Evolutionary conservation across 768 basidiomycete genomes (phyloP), one percentile per base, ranked within the genome.

Genomic region (Boletus coccyginus): DNA sequence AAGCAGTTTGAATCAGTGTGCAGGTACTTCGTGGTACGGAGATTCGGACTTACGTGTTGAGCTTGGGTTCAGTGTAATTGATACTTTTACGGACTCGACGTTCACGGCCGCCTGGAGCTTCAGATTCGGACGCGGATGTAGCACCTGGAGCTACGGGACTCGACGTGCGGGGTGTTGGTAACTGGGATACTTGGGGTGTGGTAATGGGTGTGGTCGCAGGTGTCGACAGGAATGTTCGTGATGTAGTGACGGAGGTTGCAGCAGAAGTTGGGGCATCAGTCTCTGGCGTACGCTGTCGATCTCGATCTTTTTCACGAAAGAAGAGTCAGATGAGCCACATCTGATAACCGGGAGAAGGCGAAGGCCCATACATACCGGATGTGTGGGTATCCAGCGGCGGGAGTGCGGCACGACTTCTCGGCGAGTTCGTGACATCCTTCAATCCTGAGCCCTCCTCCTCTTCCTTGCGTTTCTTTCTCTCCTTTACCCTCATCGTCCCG

Each of bases 21-120:
- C 12, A 31, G 39, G 17, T 21, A 41, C 33, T 49, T 45, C 42
- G 41, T 27, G 49, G 43, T 12, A 13, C 39, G 17, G 39, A 50
- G 35, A 40, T 14, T 29, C 44, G 32, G 41, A 83, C 85, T 50
- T 67, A 90, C 90, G 90, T 93, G 69, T 93, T 92, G 24, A 94
- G 78, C 67, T 92, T 94, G 12, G 92, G 92, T 66, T 94, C 92
- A 0, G 91, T 77, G 61, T 94, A 93, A 68, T 93, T 93, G 46
- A 94, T 76, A 62, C 91, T 92, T 74, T 87, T 93, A 46, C 92
- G 79, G 19, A 78, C 69, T 49, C 81, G 75, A 79, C 86, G 73
- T 80, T 81, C 66, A 65, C 83, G 70, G 63, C 77, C 61, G 52
- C 64, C 67, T 35, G 40, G 56, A 35, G 65, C 59, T 19, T 73